Evolutionary conservation across 1,284 basidiomycete species (phyloP).

Genomic region (Trichosporon coremiiforme): DNA sequence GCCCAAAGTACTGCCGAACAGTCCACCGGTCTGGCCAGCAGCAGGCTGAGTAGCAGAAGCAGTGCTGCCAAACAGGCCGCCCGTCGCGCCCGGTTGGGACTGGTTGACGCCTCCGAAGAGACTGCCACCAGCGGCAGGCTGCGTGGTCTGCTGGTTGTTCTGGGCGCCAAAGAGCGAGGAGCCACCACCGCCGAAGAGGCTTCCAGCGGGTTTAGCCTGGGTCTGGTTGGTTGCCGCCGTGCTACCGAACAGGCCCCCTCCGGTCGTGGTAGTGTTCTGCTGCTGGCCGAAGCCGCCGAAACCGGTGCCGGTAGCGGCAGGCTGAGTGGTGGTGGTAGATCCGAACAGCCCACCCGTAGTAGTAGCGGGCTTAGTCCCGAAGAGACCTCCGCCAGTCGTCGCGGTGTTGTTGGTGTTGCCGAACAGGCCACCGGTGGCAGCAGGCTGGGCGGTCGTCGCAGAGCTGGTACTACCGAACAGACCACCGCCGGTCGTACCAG

Average conservation of each 20-base stretch:
- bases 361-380: conserved; percentile 51
- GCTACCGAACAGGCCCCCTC: conserved; percentile 38
- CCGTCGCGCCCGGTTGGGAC: conserved; percentile 31
- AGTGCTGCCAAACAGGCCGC: conserved; percentile 40
- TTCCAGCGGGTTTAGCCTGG: conserved; percentile 25
- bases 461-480: conserved; percentile 59
- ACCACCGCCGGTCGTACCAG: conserved; percentile 46
- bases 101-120: conserved; percentile 31
- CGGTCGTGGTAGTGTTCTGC: conserved; percentile 24
- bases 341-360: conserved; percentile 57
- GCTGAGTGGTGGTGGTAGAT: conserved; percentile 33
- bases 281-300: conserved; percentile 43
- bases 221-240: conserved; percentile 13
- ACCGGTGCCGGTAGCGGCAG: conserved; percentile 32
- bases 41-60: conserved; percentile 28
- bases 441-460: conserved; percentile 31
- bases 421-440: conserved; percentile 58
- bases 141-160: conserved; percentile 37
- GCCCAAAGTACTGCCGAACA: conserved; percentile 42
- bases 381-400: conserved; percentile 53
- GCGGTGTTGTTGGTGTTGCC: conserved; percentile 42
- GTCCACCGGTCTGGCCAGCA: conserved; percentile 37
- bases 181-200: conserved; percentile 38
- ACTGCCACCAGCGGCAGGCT: conserved; percentile 22
- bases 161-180: conserved; percentile 59